Evolutionary conservation across 2,329 filamentous ascomycete genomes (phyloP).

Genomic region (Fusarium sacchari): DNA sequence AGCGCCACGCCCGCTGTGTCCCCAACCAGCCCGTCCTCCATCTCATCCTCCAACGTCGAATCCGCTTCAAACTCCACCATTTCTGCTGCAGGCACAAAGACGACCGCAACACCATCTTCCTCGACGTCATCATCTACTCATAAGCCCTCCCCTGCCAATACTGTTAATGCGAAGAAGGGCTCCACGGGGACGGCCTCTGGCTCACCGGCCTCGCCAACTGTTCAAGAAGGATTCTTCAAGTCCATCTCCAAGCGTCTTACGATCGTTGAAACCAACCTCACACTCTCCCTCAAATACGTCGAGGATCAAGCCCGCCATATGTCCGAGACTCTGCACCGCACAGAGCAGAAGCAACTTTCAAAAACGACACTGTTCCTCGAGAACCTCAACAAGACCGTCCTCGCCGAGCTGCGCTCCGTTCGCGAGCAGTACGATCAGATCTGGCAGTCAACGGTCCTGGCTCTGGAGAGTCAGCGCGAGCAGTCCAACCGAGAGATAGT

Average conservation of each 20-base stretch:
- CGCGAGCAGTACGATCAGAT: slow-evolving; percentile 92
- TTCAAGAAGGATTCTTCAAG: slow-evolving; percentile 98
- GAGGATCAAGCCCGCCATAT: slow-evolving; percentile 94
- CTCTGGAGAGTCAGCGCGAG: slow-evolving; percentile 88
- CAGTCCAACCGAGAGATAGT: slow-evolving; percentile 85
- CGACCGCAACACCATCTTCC: slow-evolving; percentile 13
- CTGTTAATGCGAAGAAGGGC: slow-evolving; percentile 42
- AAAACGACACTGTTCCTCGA: slow-evolving; percentile 86
- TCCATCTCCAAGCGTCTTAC: slow-evolving; percentile 92
- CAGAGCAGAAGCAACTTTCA: slow-evolving; percentile 87
- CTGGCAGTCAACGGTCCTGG: slow-evolving; percentile 94
- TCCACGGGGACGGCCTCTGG: slow-evolving; percentile 43
- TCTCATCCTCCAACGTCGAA: slow-evolving; percentile 24
- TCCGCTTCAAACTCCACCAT: slow-evolving; percentile 11
- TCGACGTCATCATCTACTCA: slow-evolving; percentile 3
- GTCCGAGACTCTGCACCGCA: slow-evolving; percentile 84
- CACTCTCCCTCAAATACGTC: slow-evolving; percentile 92
- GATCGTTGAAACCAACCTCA: slow-evolving; percentile 91
- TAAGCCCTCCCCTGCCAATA: slow-evolving; percentile 29
- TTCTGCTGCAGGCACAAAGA: slow-evolving; percentile 21
- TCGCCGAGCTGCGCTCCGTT: slow-evolving; percentile 80
- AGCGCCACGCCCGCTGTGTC: slow-evolving; percentile 28
- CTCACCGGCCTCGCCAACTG: slow-evolving; percentile 71
- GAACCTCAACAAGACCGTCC: slow-evolving; percentile 86
- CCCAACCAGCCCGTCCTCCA: slow-evolving; percentile 27